Base-by-base conservation (phyloP, 495 filamentous ascomycete genomes). In the Penicillium diatomitis region DNA sequence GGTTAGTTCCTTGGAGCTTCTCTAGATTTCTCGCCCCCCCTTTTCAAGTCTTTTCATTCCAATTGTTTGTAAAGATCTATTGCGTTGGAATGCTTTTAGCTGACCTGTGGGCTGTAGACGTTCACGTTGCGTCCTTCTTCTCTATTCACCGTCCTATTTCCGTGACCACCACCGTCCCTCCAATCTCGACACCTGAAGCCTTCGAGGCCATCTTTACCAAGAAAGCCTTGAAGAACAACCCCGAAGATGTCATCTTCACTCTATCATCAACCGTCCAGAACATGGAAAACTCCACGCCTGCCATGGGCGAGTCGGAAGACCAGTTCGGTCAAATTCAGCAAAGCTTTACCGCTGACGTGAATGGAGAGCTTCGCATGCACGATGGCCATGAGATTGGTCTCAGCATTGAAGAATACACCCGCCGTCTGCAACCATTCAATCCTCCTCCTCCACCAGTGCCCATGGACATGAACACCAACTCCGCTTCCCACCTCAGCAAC, bases 61-160 rank as follows among this genome's bases (percentile, higher is more conserved):
- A 38, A 49, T 8, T 20, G 8, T 5, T 20, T 37, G n/a, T 29
- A 29, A 48, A 20, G 20, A 20, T 20, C 20, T 20, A 2, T 20
- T 20, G 20, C 20, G 20, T 20, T 20, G 20, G 20, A 20, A 20
- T 20, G 20, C 20, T 20, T 20, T 0, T 20, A 20, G 20, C 20
- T 20, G 20, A 20, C 20, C 20, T 20, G 20, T 20, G 20, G 20
- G 20, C 20, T 20, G 20, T 33, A 98, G 92, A 94, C 61, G 74
- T 96, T 39, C 83, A 83, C 52, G 73, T 95, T 32, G 89, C 91
- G 5, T 85, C 84, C 43, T 97, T 98, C 75, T 98, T 96, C 71
- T 92, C 92, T 49, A 85, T 91, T 52, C 89, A 98, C 72, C 81
- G 92, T 45, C 92, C 92, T 4, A 90, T 98, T 55, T 94, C 88